A percentile compares a stretch with the other conserved stretches of the same genome.
phyloP scores from a whole-genome alignment of 495 filamentous ascomycete genomes.

The Peziza echinospora region DNA sequence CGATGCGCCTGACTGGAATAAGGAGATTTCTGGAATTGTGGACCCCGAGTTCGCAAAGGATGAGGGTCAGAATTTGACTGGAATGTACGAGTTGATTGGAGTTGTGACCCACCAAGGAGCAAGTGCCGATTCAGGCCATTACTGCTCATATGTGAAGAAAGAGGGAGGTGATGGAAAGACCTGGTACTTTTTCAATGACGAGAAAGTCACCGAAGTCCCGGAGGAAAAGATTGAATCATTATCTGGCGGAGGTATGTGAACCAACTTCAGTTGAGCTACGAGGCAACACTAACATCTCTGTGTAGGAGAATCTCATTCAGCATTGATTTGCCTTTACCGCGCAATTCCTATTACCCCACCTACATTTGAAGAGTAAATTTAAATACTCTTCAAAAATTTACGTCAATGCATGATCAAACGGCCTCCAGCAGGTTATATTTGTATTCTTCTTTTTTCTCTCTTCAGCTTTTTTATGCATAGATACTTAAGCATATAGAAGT shows the following conservation, averaged over 20 bases:
- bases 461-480: no score
- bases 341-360: slow-evolving; percentile 36
- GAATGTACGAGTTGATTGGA: slow-evolving; percentile 81
- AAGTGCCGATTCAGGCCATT: slow-evolving; percentile 92
- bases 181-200: slow-evolving; percentile 99
- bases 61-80: slow-evolving; percentile 69
- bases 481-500: no score
- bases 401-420: no score
- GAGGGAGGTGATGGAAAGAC: slow-evolving; percentile 59
- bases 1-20: background rate
- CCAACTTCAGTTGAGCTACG: background rate
- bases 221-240: slow-evolving; percentile 76
- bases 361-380: no score
- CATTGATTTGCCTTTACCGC: slow-evolving; percentile 76
- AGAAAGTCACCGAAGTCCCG: slow-evolving; percentile 85
- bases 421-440: no score
- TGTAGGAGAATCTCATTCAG: slow-evolving; percentile 72
- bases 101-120: slow-evolving; percentile 96
- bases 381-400: no score
- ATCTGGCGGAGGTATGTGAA: slow-evolving; percentile 55
- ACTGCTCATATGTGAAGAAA: slow-evolving; percentile 95
- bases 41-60: slow-evolving; percentile 48
- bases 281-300: background rate
- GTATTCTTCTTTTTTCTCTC: no score
- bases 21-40: background rate